phyloP scores from a whole-genome alignment of 2,329 filamentous ascomycete genomes.

The Xylaria sp. region DNA sequence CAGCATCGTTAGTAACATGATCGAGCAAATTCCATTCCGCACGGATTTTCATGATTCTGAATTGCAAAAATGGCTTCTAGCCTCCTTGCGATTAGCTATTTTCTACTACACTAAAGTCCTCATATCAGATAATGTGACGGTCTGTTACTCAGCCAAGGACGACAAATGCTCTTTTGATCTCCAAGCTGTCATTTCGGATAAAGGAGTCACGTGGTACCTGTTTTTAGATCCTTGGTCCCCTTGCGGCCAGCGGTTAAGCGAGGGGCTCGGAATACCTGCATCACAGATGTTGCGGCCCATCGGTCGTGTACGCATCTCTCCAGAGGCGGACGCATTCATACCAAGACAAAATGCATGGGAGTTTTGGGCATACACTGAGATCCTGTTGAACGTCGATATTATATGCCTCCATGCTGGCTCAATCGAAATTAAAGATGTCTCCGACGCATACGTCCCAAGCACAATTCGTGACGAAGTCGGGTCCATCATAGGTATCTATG shows the following conservation, averaged over 20 bases:
- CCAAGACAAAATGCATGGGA: slow-evolving; percentile 32
- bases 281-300: slow-evolving; percentile 33
- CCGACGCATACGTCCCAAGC: slow-evolving; percentile 19
- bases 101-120: slow-evolving; percentile 44
- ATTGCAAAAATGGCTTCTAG: slow-evolving; percentile 19
- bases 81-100: slow-evolving; percentile 25
- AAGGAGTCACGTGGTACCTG: slow-evolving; percentile 45
- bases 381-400: slow-evolving; percentile 40
- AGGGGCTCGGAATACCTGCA: slow-evolving; percentile 12
- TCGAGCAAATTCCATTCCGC: slow-evolving; percentile 17
- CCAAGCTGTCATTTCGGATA: slow-evolving; percentile 39
- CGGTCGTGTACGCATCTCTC: slow-evolving; percentile 30
- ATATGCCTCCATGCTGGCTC: neutral
- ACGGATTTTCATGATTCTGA: neutral
- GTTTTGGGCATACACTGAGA: slow-evolving; percentile 33
- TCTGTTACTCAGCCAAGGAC: slow-evolving; percentile 42
- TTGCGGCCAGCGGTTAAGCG: slow-evolving; percentile 22
- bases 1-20: slow-evolving; percentile 16
- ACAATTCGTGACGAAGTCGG: slow-evolving; percentile 12
- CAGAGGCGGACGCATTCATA: slow-evolving; percentile 6
- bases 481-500: slow-evolving; percentile 38
- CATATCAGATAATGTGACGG: slow-evolving; percentile 45
- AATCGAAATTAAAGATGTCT: slow-evolving; percentile 11
- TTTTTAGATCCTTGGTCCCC: slow-evolving; percentile 35
- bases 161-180: slow-evolving; percentile 38